Evolutionary conservation across 2,329 filamentous ascomycete genomes (phyloP).

Genomic region (Xylariaceae sp.): DNA sequence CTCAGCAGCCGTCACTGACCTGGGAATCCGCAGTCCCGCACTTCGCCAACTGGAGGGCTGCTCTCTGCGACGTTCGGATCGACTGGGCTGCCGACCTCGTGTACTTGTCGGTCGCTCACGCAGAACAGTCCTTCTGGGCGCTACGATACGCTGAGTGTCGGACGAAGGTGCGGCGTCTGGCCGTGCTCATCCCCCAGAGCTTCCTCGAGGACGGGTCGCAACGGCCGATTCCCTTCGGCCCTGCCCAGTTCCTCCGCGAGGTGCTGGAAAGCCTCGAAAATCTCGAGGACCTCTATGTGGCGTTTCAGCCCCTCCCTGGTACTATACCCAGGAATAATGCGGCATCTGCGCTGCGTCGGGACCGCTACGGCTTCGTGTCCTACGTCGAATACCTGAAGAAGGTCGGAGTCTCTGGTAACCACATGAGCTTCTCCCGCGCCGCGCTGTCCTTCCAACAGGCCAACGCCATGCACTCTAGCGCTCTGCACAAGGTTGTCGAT

Average conservation of each 20-base stretch:
- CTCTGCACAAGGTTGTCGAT: slow-evolving; percentile 12
- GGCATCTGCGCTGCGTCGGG: slow-evolving; percentile 3
- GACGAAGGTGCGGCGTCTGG: slow-evolving; percentile 15
- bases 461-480: slow-evolving; percentile 1
- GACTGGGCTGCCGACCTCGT: slow-evolving; percentile 12
- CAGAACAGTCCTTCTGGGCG: slow-evolving; percentile 15
- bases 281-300: slow-evolving; percentile 11
- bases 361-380: slow-evolving; percentile 12
- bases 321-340: too few relatives aligned
- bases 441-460: slow-evolving; percentile 11
- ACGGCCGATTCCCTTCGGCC: slow-evolving; percentile 11
- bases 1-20: too few relatives aligned
- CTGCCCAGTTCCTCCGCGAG: slow-evolving; percentile 10
- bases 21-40: slow-evolving; percentile 2
- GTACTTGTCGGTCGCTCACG: slow-evolving; percentile 11
- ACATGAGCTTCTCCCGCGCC: slow-evolving; percentile 10
- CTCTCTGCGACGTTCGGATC: slow-evolving; percentile 3
- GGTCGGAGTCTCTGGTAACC: slow-evolving; percentile 8
- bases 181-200: slow-evolving; percentile 13
- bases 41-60: background rate
- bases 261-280: slow-evolving; percentile 6
- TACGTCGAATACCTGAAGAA: slow-evolving; percentile 13
- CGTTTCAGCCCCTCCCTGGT: slow-evolving; percentile 9
- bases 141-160: slow-evolving; percentile 11
- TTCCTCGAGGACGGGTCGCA: slow-evolving; percentile 5